Base-by-base conservation (phyloP, 768 basidiomycete species). In the Nidularia pulvinata region DNA sequence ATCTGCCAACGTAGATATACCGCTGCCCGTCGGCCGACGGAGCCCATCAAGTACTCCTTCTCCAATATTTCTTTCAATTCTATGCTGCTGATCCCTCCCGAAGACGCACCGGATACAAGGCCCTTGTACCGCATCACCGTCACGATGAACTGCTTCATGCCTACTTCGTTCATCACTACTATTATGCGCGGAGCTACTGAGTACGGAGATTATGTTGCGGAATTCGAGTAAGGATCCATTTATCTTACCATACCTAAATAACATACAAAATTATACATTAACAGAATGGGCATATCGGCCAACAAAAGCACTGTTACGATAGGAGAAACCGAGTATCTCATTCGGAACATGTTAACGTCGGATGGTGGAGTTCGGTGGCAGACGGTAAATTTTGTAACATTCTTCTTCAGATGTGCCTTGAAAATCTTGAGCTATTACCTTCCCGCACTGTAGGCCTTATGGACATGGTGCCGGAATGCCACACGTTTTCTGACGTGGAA, bases 81-180 rank as follows among this genome's bases (percentile, higher is more conserved):
- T n/a, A 62, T 66, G 55, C 50, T 64, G 16, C 51, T 69, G 33
- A 33, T 62, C 7, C 66, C 64, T 1, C 60, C 62, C 5, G 32
- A 57, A 2, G 53, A 53, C 34, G 51, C 55, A 14, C 59, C 55
- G 14, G 64, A 66, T 44, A 53, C 57, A 2, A 54, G 60, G 6
- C 68, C 67, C 2, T 55, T 58, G 35, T 72, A 72, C 48, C 65
- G 71, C 50, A 65, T 72, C 7, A 57, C 65, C 4, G 62, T 71
- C 13, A 52, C 51, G 43, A 56, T 70, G 57, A 73, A 73, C 59
- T 68, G 65, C 54, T 70, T 72, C 56, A 67, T 67, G 7, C 71
- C 71, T 1, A 61, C 67, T 33, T 67, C 68, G 5, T 69, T 64
- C 51, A 69, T 72, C 37, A 75, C 71, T 0, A 66, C 68, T 5